These are phyloP conservation scores for Decorospora gaudefroyi DNA, from an alignment of 2,329 filamentous ascomycete genomes.

Conservation along the genomic window DNA sequence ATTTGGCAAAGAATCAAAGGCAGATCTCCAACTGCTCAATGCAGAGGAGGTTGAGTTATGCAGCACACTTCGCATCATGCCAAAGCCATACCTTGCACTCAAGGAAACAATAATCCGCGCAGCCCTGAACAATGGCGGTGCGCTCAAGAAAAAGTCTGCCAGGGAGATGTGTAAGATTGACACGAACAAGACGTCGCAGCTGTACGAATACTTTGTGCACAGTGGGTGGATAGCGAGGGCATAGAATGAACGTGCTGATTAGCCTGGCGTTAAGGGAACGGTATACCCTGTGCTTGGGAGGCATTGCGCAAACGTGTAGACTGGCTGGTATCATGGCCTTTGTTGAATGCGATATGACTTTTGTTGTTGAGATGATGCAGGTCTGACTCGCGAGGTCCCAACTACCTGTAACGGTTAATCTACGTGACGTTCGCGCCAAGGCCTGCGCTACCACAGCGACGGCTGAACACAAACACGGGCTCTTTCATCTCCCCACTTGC, in stretches of 20 bases:
- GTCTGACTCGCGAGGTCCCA: neutral
- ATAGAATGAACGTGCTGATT: conserved; percentile 46
- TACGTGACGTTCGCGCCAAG: too few relatives aligned
- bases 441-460: conserved; percentile 15
- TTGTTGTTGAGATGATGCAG: neutral
- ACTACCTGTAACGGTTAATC: too few relatives aligned
- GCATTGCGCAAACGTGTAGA: conserved; percentile 9
- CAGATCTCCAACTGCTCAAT: conserved; percentile 83
- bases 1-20: conserved; percentile 73
- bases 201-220: conserved; percentile 95
- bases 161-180: conserved; percentile 85
- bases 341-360: conserved; percentile 12
- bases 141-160: conserved; percentile 90
- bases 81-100: conserved; percentile 92
- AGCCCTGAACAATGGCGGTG: conserved; percentile 84
- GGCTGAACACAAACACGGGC: conserved; percentile 25
- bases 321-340: conserved; percentile 1
- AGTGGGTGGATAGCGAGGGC: conserved; percentile 90
- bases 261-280: conserved; percentile 18
- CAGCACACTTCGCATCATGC: conserved; percentile 79
- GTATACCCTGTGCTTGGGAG: conserved; percentile 28
- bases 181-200: conserved; percentile 77
- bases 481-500: conserved; percentile 19
- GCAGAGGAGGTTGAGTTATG: conserved; percentile 86
- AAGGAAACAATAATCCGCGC: conserved; percentile 93